phyloP scores from a whole-genome alignment of 139 green algal genomes.

The Coccomyxa sp. region DNA sequence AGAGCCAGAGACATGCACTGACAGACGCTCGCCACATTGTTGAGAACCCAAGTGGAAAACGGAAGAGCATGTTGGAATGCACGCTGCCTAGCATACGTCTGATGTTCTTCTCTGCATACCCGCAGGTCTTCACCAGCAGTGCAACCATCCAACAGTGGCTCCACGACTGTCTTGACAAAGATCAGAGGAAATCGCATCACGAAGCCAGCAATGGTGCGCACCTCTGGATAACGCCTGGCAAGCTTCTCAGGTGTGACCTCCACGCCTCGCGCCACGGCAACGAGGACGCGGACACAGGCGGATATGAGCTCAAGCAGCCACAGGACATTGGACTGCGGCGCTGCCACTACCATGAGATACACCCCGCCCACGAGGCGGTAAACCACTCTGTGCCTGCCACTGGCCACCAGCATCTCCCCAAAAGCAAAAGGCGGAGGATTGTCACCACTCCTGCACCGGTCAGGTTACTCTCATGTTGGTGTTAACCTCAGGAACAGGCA shows the following conservation, averaged over 20 bases:
- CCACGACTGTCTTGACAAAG: too few relatives aligned
- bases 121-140: too few relatives aligned
- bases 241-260: slow-evolving; percentile 47
- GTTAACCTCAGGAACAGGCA: background rate
- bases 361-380: slow-evolving; percentile 42
- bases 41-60: too few relatives aligned
- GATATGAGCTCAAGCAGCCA: slow-evolving; percentile 37
- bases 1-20: too few relatives aligned
- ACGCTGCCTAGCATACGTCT: too few relatives aligned
- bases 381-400: slow-evolving; percentile 29
- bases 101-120: too few relatives aligned
- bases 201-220: background rate
- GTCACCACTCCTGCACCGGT: slow-evolving; percentile 33
- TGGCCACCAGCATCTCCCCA: slow-evolving; percentile 16
- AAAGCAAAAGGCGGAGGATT: slow-evolving; percentile 30
- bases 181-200: too few relatives aligned
- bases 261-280: slow-evolving; percentile 18
- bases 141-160: too few relatives aligned
- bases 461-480: background rate
- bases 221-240: slow-evolving; percentile 34
- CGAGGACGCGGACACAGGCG: slow-evolving; percentile 24
- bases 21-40: too few relatives aligned
- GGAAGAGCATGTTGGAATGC: too few relatives aligned
- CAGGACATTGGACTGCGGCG: slow-evolving; percentile 28
- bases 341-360: slow-evolving; percentile 33